Evolutionary conservation across 1,139 yeast species (phyloP).

Genomic region (Protomyces lactucae-debilis): DNA sequence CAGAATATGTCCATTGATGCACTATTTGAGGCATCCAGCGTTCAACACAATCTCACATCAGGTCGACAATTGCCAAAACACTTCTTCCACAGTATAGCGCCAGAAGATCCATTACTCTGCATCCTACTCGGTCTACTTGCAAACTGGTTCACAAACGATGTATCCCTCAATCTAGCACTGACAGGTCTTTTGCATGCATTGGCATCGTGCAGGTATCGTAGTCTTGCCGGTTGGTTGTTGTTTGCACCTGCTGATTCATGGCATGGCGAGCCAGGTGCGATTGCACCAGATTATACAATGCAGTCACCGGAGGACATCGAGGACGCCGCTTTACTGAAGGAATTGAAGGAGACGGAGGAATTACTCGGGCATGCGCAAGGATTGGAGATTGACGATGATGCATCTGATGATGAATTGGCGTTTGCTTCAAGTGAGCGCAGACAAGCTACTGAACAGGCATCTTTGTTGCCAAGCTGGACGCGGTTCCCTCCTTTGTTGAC

Average conservation of each 20-base stretch:
- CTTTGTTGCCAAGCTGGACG: conserved; percentile 1
- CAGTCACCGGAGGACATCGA: neutral
- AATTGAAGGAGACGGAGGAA: neutral
- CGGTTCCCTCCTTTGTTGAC: conserved; percentile 10
- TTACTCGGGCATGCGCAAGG: neutral
- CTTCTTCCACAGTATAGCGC: conserved; percentile 29
- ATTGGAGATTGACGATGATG: neutral
- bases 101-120: conserved; percentile 33
- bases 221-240: conserved; percentile 34
- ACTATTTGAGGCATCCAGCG: neutral
- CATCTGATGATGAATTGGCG: neutral
- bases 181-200: conserved; percentile 35
- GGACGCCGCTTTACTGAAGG: neutral
- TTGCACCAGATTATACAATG: neutral
- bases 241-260: neutral
- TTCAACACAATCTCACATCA: neutral
- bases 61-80: neutral
- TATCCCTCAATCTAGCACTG: conserved; percentile 35
- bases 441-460: neutral
- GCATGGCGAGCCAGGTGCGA: neutral
- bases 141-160: conserved; percentile 35
- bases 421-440: neutral
- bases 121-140: conserved; percentile 29
- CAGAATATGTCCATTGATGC: neutral
- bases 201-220: conserved; percentile 33